Conservation (phyloP, 331 rosid genomes). For the Dryas integrifolia region DNA sequence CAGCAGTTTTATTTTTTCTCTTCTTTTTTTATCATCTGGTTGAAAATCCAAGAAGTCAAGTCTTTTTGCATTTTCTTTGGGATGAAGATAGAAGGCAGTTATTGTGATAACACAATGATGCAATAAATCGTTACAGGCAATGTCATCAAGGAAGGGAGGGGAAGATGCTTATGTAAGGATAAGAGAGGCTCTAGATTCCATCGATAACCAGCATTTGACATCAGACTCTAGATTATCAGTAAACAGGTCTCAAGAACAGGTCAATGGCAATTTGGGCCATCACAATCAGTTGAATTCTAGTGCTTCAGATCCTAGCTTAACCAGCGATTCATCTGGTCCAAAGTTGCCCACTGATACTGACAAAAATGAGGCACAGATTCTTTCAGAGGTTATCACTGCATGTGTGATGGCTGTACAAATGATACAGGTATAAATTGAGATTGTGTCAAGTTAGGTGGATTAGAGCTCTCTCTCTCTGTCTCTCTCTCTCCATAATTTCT, state of each 20-base stretch:
- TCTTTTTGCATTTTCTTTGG: neutral
- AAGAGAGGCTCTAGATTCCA: slow-evolving; percentile 53
- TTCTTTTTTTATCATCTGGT: no score
- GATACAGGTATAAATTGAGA: slow-evolving; percentile 57
- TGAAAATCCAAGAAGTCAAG: neutral
- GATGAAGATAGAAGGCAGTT: neutral
- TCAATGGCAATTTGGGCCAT: slow-evolving; percentile 39
- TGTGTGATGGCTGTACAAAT: slow-evolving; percentile 64
- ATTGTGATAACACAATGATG: slow-evolving; percentile 2
- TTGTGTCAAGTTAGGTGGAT: neutral
- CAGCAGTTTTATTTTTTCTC: neutral
- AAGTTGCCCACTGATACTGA: slow-evolving; percentile 35
- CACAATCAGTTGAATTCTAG: slow-evolving; percentile 31
- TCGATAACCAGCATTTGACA: slow-evolving; percentile 38
- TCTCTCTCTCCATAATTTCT: no score
- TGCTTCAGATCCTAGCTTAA: slow-evolving; percentile 33
- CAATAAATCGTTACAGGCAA: slow-evolving; percentile 47
- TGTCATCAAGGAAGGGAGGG: slow-evolving; percentile 57
- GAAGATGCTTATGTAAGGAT: slow-evolving; percentile 57
- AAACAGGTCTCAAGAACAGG: slow-evolving; percentile 51
- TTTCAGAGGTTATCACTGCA: slow-evolving; percentile 63
- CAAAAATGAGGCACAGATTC: slow-evolving; percentile 52
- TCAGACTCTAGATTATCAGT: slow-evolving; percentile 37
- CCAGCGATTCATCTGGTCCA: slow-evolving; percentile 36
- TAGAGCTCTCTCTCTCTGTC: no score